Evolutionary conservation across 2,329 filamentous ascomycete genomes (phyloP), one percentile per base, ranked within the genome.

Genomic region (Fusarium transvaalense): DNA sequence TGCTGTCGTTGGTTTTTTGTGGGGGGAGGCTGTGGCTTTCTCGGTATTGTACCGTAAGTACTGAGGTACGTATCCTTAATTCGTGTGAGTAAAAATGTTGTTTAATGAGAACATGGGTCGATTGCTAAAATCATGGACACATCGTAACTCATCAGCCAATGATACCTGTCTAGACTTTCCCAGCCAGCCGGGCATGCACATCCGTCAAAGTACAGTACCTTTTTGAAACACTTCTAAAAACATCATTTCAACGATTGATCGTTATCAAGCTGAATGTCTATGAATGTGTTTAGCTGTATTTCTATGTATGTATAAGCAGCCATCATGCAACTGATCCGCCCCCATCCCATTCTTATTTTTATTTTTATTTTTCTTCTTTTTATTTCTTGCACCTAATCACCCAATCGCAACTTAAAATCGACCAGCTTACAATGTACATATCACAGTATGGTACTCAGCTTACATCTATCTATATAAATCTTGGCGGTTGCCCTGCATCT

Each of bases 21-120:
- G 65, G 65, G 65, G 64, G 51, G 45, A 66, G 61, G 65, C 57
- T 69, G 38, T 38, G 47, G 32, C 47, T 38, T 38, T 38, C 35
- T 50, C 34, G 32, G 47, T 39, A 50, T n/a, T 12, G 34, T 50
- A 15, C 34, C 34, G 23, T 19, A 48, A 14, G 31, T 23, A 37
- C 21, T 27, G 17, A 48, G 53, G 47, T 64, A 51, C 62, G 53
- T 69, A 61, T 57, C 38, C 45, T 45, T 27, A 54, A 55, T 70
- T 70, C 59, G 31, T 59, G 58, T 71, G 68, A 69, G 64, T 71
- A 68, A 71, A 71, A 71, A 46, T 23, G 51, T 68, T 69, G 37
- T 66, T 71, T 66, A 71, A 71, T 71, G 48, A 61, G 60, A 71
- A 71, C 54, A 56, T 31, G 54, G 47, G 41, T 39, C 19, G 29